Conservation (phyloP, 2,329 filamentous ascomycete genomes). For the Fusarium annulatum region DNA sequence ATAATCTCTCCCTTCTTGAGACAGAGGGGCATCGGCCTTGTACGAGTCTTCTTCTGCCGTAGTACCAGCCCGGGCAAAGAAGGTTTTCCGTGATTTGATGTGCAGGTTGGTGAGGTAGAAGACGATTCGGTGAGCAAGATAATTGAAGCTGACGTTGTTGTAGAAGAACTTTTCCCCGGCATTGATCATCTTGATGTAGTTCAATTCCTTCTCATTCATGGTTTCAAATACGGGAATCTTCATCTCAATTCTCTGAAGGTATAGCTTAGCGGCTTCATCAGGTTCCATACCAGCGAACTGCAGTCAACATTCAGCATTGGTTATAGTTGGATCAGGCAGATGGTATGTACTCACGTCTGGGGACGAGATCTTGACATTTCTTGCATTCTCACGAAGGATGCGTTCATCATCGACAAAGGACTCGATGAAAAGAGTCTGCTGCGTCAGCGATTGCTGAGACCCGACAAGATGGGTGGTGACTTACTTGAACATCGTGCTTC, state of each 20-base stretch:
- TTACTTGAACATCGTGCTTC: slow-evolving; percentile 93
- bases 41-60: slow-evolving; percentile 91
- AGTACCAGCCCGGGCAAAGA: slow-evolving; percentile 89
- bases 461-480: slow-evolving; percentile 1
- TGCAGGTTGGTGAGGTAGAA: slow-evolving; percentile 98
- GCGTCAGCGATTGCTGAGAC: neutral
- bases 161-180: slow-evolving; percentile 92
- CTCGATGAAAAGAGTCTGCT: slow-evolving; percentile 92
- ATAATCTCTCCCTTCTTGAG: slow-evolving; percentile 82
- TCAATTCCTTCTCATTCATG: slow-evolving; percentile 92
- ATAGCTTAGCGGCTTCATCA: slow-evolving; percentile 91
- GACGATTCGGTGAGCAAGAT: slow-evolving; percentile 95
- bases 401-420: slow-evolving; percentile 93
- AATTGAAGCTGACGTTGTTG: slow-evolving; percentile 97
- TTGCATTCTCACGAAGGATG: slow-evolving; percentile 95
- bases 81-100: slow-evolving; percentile 93
- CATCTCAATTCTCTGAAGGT: slow-evolving; percentile 87
- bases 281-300: slow-evolving; percentile 92
- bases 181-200: slow-evolving; percentile 99
- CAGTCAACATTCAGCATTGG: slow-evolving; percentile 9
- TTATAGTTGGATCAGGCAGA: neutral
- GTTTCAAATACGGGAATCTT: slow-evolving; percentile 97
- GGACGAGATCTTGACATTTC: slow-evolving; percentile 96
- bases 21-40: slow-evolving; percentile 89
- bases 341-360: slow-evolving; percentile 75